Percentiles rank a stretch among this genome's conserved stretches.
Conservation (phyloP, 768 basidiomycete species). For the Psilocybe tampanensis region DNA sequence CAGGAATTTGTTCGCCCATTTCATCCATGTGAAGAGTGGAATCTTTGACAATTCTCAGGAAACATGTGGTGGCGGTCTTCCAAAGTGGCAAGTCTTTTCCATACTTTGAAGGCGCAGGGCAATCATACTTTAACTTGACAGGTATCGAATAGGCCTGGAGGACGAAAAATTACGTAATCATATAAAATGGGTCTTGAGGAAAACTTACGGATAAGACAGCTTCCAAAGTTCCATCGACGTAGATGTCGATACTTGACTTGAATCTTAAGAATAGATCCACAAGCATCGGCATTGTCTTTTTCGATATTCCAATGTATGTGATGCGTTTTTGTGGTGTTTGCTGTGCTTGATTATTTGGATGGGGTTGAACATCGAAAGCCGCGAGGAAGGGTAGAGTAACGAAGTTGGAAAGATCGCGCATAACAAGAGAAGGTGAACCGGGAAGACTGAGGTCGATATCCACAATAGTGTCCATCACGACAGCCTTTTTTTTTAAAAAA, state of each 20-base stretch:
- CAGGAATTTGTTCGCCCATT: constrained; percentile 57
- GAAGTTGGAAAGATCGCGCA: constrained; percentile 86
- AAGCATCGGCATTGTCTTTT: constrained; percentile 83
- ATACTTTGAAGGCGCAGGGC: constrained; percentile 85
- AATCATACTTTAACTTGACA: constrained; percentile 93
- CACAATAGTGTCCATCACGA: constrained; percentile 71
- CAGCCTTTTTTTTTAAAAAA: constrained; percentile 51
- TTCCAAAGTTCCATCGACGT: constrained; percentile 83
- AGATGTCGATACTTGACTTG: constrained; percentile 62
- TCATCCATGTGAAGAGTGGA: constrained; percentile 53
- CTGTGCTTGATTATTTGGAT: constrained; percentile 40
- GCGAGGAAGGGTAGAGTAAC: constrained; percentile 86
- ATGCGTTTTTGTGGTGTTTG: constrained; percentile 63
- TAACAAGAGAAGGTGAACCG: constrained; percentile 70
- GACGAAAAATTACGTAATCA: not conserved
- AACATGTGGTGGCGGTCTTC: constrained; percentile 90
- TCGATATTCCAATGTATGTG: constrained; percentile 89
- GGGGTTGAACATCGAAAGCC: constrained; percentile 60
- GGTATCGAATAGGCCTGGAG: constrained; percentile 84
- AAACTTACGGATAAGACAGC: constrained; percentile 70
- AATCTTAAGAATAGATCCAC: constrained; percentile 77
- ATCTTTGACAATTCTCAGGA: constrained; percentile 74
- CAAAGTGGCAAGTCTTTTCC: constrained; percentile 88
- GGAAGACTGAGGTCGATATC: constrained; percentile 64
- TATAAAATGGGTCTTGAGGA: not conserved